Evolutionary conservation across 1,284 basidiomycete species (phyloP).

Genomic region (Ganoderma resinaceum): DNA sequence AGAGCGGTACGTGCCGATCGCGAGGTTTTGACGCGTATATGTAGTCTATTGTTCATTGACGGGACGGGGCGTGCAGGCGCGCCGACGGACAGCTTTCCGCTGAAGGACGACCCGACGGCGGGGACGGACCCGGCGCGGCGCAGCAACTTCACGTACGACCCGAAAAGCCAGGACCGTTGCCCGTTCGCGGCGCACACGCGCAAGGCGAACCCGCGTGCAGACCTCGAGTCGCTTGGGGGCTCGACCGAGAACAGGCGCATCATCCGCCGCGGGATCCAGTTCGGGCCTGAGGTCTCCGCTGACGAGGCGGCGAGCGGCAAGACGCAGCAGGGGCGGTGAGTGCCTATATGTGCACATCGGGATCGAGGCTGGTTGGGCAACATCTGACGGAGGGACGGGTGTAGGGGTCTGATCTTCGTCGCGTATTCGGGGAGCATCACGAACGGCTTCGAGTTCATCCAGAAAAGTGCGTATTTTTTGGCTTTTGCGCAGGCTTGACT

Average conservation of each 20-base stretch:
- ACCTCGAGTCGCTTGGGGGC: slow-evolving; percentile 16
- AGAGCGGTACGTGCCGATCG: slow-evolving; percentile 53
- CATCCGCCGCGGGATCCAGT: slow-evolving; percentile 48
- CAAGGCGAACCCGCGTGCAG: slow-evolving; percentile 57
- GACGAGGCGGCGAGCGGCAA: slow-evolving; percentile 44
- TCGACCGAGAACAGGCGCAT: slow-evolving; percentile 30
- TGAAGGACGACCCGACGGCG: slow-evolving; percentile 41
- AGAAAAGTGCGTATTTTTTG: slow-evolving; percentile 36
- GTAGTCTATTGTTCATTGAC: neutral
- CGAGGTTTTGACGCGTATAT: neutral
- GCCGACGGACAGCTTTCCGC: slow-evolving; percentile 44
- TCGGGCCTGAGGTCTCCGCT: slow-evolving; percentile 49
- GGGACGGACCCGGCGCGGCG: slow-evolving; percentile 41
- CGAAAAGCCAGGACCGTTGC: slow-evolving; percentile 48
- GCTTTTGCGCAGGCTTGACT: neutral
- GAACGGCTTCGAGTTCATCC: slow-evolving; percentile 57
- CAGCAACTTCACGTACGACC: slow-evolving; percentile 46
- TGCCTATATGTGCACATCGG: neutral
- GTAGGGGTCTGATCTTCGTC: slow-evolving; percentile 53
- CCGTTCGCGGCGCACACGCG: slow-evolving; percentile 64
- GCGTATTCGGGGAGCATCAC: slow-evolving; percentile 55
- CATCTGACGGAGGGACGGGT: neutral
- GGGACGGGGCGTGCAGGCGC: slow-evolving; percentile 34
- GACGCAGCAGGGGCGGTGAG: slow-evolving; percentile 47
- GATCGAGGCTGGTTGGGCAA: neutral